A percentile compares a stretch with the other conserved stretches of the same genome.
phyloP scores from a whole-genome alignment of 805 yeast genomes.

The Wickerhamiella cacticola region DNA sequence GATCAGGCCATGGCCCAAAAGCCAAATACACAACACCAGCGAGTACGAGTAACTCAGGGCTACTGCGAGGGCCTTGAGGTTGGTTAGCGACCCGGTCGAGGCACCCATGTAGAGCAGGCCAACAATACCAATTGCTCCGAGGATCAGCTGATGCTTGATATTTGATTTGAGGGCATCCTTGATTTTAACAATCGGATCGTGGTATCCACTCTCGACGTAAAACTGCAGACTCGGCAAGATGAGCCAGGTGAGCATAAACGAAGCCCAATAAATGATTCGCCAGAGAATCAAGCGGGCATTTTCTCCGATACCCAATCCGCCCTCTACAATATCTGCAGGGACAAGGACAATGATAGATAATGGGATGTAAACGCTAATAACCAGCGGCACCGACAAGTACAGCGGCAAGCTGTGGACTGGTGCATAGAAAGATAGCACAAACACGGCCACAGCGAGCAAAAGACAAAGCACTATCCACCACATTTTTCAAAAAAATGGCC shows the following conservation, averaged over 20 bases:
- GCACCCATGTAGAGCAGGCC: conserved; percentile 50
- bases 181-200: conserved; percentile 36
- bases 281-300: conserved; percentile 44
- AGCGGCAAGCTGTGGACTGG: conserved; percentile 16
- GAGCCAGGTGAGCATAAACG: conserved; percentile 70
- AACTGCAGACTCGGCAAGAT: conserved; percentile 61
- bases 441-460: conserved; percentile 5
- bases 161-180: conserved; percentile 47
- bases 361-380: conserved; percentile 51
- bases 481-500: no score
- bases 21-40: conserved; percentile 61
- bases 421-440: conserved; percentile 1
- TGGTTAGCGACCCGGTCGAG: conserved; percentile 42
- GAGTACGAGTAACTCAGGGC: conserved; percentile 71
- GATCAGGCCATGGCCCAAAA: conserved; percentile 73
- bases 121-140: conserved; percentile 40
- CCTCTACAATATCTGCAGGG: conserved; percentile 56
- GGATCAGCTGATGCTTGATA: conserved; percentile 46
- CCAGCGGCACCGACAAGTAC: conserved; percentile 18
- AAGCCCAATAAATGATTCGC: conserved; percentile 69
- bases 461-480: conserved; percentile 8
- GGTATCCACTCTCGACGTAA: conserved; percentile 59
- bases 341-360: conserved; percentile 58
- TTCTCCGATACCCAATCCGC: conserved; percentile 36
- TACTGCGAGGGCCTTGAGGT: conserved; percentile 54